phyloP scores from a whole-genome alignment of 192 early-diverging fungal species.

The Coemansia sp. region DNA sequence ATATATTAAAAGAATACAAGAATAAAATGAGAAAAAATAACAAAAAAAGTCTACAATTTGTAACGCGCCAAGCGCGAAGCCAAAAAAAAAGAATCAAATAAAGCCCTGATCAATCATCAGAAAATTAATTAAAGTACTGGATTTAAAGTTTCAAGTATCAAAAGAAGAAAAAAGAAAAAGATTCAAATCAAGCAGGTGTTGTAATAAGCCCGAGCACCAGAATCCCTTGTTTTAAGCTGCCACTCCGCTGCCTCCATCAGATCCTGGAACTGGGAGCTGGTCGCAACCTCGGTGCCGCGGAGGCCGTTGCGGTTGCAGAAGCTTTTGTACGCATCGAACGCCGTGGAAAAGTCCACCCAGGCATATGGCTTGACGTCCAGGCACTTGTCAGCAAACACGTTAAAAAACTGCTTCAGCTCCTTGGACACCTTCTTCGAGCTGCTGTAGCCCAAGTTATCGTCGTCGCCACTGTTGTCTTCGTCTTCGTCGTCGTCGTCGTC shows the following conservation, averaged over 20 bases:
- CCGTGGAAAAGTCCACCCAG: conserved; percentile 38
- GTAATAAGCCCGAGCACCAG: conserved; percentile 46
- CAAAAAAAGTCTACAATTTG: too few species aligned
- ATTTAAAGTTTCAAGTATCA: not conserved
- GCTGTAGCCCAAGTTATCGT: conserved; percentile 9
- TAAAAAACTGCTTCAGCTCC: conserved; percentile 48
- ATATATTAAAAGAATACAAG: not conserved
- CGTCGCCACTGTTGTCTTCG: conserved; percentile 17
- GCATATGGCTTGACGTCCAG: conserved; percentile 55
- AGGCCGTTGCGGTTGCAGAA: conserved; percentile 53
- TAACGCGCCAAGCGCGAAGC: not conserved
- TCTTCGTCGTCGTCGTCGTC: conserved; percentile 12
- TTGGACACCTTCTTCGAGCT: conserved; percentile 23
- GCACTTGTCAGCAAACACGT: conserved; percentile 51
- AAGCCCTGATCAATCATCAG: not conserved
- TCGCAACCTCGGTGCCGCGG: conserved; percentile 39
- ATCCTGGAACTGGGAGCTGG: conserved; percentile 44
- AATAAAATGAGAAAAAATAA: not conserved
- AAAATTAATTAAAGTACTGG: not conserved
- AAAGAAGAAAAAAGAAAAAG: not conserved
- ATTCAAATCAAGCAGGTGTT: conserved; percentile 41
- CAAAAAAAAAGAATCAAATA: not conserved
- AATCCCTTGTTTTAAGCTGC: conserved; percentile 50
- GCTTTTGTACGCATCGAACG: conserved; percentile 41
- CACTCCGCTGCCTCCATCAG: conserved; percentile 52